Evolutionary conservation across 768 basidiomycete genomes (phyloP).

Genomic region (Pleurotus tuber-regium): DNA sequence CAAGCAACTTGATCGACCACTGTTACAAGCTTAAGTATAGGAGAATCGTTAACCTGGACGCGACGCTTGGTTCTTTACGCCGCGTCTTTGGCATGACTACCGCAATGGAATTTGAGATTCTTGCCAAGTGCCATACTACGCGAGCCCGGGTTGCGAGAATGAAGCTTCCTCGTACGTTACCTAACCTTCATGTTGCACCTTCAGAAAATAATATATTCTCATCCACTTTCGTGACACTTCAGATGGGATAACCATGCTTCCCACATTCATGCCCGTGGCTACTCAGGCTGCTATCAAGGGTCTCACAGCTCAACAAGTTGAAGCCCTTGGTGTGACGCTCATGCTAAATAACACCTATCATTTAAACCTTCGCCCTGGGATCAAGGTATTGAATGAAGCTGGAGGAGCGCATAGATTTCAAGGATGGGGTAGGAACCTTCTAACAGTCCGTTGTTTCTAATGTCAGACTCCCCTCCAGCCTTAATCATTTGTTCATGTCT

Average conservation of each 20-base stretch:
- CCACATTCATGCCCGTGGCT: constrained; percentile 93
- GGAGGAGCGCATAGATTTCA: constrained; percentile 92
- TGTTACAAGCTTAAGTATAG: constrained; percentile 1
- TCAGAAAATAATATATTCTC: no score
- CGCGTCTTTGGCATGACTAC: constrained; percentile 14
- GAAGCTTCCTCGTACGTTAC: constrained; percentile 69
- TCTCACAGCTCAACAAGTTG: constrained; percentile 81
- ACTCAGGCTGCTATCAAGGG: constrained; percentile 93
- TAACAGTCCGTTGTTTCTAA: constrained; percentile 82
- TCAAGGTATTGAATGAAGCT: constrained; percentile 64
- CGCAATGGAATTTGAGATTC: constrained; percentile 77
- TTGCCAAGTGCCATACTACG: constrained; percentile 81
- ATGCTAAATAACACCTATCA: constrained; percentile 93
- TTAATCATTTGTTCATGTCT: constrained; percentile 8
- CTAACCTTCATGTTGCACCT: no score
- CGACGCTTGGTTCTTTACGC: background rate
- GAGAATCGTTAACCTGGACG: no score
- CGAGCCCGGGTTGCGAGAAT: constrained; percentile 83
- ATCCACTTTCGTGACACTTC: constrained; percentile 3
- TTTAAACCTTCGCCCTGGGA: constrained; percentile 81
- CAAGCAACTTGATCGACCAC: background rate
- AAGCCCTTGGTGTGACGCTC: constrained; percentile 76
- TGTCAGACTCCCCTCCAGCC: constrained; percentile 8
- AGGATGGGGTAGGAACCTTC: constrained; percentile 81
- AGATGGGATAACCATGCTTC: constrained; percentile 83